These are phyloP conservation scores for Clitocybe nebularis DNA, from an alignment of 1,284 basidiomycete species.

Conservation along the genomic window DNA sequence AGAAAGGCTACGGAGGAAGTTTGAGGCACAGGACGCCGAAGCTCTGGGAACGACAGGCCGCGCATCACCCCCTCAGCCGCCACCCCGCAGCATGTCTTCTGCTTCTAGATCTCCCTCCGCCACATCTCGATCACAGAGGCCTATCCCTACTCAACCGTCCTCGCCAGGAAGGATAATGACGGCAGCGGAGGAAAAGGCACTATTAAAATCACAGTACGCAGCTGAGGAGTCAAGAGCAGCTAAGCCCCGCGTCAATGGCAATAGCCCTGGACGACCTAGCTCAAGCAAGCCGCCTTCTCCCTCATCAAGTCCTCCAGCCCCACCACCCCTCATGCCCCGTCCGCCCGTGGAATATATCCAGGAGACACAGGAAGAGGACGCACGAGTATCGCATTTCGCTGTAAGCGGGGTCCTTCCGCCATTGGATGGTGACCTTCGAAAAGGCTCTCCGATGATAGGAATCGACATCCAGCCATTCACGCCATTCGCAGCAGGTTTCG, in stretches of 20 bases:
- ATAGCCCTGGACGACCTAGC: conserved; percentile 16
- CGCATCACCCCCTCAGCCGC: conserved; percentile 22
- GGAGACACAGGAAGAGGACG: conserved; percentile 70
- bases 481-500: conserved; percentile 36
- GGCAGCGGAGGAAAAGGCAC: conserved; percentile 75
- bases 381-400: conserved; percentile 38
- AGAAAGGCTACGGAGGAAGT: conserved; percentile 45
- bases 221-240: conserved; percentile 36
- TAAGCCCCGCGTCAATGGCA: conserved; percentile 16
- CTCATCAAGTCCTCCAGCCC: conserved; percentile 43
- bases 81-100: conserved; percentile 16
- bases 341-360: conserved; percentile 74
- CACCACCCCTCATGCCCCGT: conserved; percentile 67
- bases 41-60: background rate
- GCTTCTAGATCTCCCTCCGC: conserved; percentile 15
- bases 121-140: conserved; percentile 19
- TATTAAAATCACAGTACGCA: conserved; percentile 59
- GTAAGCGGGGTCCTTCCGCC: conserved; percentile 28
- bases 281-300: conserved; percentile 11
- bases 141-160: conserved; percentile 33
- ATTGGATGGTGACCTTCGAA: conserved; percentile 18
- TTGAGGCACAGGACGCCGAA: conserved; percentile 42
- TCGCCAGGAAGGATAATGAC: conserved; percentile 43
- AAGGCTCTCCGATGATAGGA: conserved; percentile 13
- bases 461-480: conserved; percentile 40